Base-by-base conservation (phyloP, 768 basidiomycete species). In the Auriscalpium orientale region DNA sequence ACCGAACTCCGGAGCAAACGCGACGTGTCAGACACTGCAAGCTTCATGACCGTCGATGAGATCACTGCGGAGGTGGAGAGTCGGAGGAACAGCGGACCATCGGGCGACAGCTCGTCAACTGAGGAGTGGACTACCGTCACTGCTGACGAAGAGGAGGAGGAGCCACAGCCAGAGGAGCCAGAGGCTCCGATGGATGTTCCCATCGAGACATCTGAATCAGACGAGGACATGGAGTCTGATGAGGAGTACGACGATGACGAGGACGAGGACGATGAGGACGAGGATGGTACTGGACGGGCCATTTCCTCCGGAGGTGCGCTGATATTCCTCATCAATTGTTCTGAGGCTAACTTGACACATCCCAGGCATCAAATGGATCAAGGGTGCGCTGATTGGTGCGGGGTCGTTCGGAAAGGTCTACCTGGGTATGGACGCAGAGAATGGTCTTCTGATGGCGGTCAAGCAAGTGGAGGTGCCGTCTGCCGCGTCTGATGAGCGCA, bases 391-490 rank as follows among this genome's bases (percentile, higher is more conserved):
- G 62, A 95, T 97, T 60, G 93, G 95, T 58, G 88, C 92, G 46
- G 93, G 92, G 4, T 95, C 94, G 0, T 95, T 95, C 65, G 93
- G 94, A 51, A 91, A 92, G 66, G 93, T 97, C 40, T 97, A 92
- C 70, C 83, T 97, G 10, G 93, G 92, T 36, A 93, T 97, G 91
- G 94, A 95, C 70, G 90, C 92, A 1, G 80, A 88, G 18, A 89
- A 79, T 50, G 94, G 94, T 22, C 74, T 94, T 20, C 77, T 98
- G 59, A 97, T 98, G 94, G 94, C 94, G 40, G 94, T 98, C 61
- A 98, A 98, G 73, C 94, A 98, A 77, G 94, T 98, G 46, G 91
- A 95, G 65, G 79, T 98, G 33, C 89, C 92, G 0, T 87, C 85
- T 3, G 86, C 83, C 9, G 83, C 86, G 4, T 95, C 95, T 66